Conservation (phyloP, 2,329 filamentous ascomycete genomes). For the Calcarisporium arbuscula region DNA sequence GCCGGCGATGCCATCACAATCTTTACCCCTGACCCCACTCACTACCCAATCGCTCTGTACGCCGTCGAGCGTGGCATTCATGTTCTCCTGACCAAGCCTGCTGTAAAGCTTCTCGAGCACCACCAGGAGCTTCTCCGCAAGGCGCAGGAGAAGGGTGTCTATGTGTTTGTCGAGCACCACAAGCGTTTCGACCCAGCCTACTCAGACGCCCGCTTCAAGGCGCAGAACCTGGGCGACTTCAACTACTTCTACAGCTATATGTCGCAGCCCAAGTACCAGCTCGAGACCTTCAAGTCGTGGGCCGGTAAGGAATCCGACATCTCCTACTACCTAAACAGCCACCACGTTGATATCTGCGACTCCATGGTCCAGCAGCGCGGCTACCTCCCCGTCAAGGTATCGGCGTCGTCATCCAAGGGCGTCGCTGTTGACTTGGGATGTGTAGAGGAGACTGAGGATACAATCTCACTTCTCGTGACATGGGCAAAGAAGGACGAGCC, state of each 20-base stretch:
- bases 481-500: slow-evolving; percentile 71
- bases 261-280: slow-evolving; percentile 84
- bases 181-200: slow-evolving; percentile 95
- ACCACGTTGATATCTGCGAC: slow-evolving; percentile 90
- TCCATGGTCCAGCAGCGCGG: slow-evolving; percentile 73
- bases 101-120: slow-evolving; percentile 75
- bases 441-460: slow-evolving; percentile 77
- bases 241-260: slow-evolving; percentile 99
- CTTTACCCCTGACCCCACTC: slow-evolving; percentile 90
- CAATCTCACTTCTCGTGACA: slow-evolving; percentile 82
- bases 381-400: slow-evolving; percentile 72
- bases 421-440: slow-evolving; percentile 76
- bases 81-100: slow-evolving; percentile 90
- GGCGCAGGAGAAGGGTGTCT: slow-evolving; percentile 68
- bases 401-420: slow-evolving; percentile 70
- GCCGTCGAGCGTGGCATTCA: slow-evolving; percentile 84
- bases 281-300: slow-evolving; percentile 94
- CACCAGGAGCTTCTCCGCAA: slow-evolving; percentile 71
- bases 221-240: slow-evolving; percentile 78
- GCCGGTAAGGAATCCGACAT: slow-evolving; percentile 89
- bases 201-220: slow-evolving; percentile 75
- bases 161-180: slow-evolving; percentile 93
- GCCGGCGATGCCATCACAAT: slow-evolving; percentile 88
- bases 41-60: slow-evolving; percentile 87
- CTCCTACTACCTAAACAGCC: slow-evolving; percentile 91